phyloP scores from a whole-genome alignment of 768 basidiomycete genomes.

The Kwoniella botswanensis region DNA sequence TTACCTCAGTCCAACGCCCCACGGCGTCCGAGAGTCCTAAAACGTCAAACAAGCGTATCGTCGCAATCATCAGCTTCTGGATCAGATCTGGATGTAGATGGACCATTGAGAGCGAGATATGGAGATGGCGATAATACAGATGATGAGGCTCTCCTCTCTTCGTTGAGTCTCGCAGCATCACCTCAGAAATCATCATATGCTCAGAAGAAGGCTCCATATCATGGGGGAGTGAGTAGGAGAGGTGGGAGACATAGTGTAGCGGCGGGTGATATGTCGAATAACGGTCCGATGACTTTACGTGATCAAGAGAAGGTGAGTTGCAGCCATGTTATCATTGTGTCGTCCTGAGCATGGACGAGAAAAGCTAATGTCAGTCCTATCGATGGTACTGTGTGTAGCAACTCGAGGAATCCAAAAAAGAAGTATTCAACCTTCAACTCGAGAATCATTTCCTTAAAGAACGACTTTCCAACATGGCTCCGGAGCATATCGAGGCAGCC shows the following conservation, averaged over 20 bases:
- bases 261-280: slow-evolving; percentile 28
- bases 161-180: slow-evolving; percentile 30
- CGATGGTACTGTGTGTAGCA: slow-evolving; percentile 65
- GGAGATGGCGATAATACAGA: slow-evolving; percentile 31
- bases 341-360: too few species aligned
- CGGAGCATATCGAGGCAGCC: slow-evolving; percentile 88
- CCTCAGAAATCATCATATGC: slow-evolving; percentile 23
- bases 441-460: slow-evolving; percentile 96
- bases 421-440: slow-evolving; percentile 95
- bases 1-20: slow-evolving; percentile 45
- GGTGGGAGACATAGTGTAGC: slow-evolving; percentile 53
- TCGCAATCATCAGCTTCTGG: slow-evolving; percentile 22
- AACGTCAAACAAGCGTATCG: slow-evolving; percentile 32
- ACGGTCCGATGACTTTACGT: slow-evolving; percentile 71
- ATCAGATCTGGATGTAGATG: slow-evolving; percentile 19
- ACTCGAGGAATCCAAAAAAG: slow-evolving; percentile 92
- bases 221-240: slow-evolving; percentile 40
- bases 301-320: slow-evolving; percentile 90
- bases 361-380: background rate
- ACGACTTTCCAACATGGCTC: slow-evolving; percentile 82
- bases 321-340: background rate
- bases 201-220: slow-evolving; percentile 20
- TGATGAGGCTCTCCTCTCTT: slow-evolving; percentile 38
- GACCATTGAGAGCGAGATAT: slow-evolving; percentile 33
- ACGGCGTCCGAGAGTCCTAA: slow-evolving; percentile 34